These are phyloP conservation scores for Ascochyta fabae DNA, from an alignment of 2,329 filamentous ascomycete genomes.

Conservation along the genomic window DNA sequence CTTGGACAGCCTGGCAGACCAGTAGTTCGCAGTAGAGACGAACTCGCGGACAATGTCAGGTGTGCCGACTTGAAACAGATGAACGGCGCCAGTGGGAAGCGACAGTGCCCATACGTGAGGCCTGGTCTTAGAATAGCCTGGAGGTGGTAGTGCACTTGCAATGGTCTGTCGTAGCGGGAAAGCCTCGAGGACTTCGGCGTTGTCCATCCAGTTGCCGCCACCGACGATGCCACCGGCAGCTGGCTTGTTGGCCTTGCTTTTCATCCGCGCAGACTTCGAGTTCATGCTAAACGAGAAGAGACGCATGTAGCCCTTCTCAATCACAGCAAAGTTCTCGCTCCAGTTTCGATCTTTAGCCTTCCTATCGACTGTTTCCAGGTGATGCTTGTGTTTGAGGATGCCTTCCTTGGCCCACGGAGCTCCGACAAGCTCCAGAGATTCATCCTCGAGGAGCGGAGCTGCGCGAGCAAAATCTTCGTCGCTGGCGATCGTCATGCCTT, in stretches of 20 bases:
- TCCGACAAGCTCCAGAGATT: conserved; percentile 86
- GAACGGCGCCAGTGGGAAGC: conserved; percentile 89
- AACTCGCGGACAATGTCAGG: conserved; percentile 95
- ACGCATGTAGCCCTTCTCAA: conserved; percentile 92
- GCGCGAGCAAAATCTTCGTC: conserved; percentile 65
- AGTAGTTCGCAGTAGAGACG: conserved; percentile 94
- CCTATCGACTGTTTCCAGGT: conserved; percentile 88
- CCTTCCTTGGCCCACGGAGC: conserved; percentile 99
- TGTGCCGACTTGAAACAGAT: conserved; percentile 97
- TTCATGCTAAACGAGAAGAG: conserved; percentile 90
- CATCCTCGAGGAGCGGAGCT: conserved; percentile 82
- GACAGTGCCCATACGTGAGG: conserved; percentile 95
- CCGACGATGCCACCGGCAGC: conserved; percentile 76
- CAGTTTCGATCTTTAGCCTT: conserved; percentile 93
- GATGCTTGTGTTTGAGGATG: conserved; percentile 94
- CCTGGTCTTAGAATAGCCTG: conserved; percentile 88
- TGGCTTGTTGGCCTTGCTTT: conserved; percentile 63
- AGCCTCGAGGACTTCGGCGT: conserved; percentile 85
- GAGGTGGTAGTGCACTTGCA: conserved; percentile 85
- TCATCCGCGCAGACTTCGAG: conserved; percentile 73
- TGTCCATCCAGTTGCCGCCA: conserved; percentile 98
- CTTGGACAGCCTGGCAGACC: conserved; percentile 92
- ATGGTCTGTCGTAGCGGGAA: conserved; percentile 91
- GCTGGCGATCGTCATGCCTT: conserved; percentile 64
- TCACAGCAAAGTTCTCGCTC: conserved; percentile 93